phyloP scores from a whole-genome alignment of 1,284 basidiomycete genomes.

The Nidula niveotomentosa region DNA sequence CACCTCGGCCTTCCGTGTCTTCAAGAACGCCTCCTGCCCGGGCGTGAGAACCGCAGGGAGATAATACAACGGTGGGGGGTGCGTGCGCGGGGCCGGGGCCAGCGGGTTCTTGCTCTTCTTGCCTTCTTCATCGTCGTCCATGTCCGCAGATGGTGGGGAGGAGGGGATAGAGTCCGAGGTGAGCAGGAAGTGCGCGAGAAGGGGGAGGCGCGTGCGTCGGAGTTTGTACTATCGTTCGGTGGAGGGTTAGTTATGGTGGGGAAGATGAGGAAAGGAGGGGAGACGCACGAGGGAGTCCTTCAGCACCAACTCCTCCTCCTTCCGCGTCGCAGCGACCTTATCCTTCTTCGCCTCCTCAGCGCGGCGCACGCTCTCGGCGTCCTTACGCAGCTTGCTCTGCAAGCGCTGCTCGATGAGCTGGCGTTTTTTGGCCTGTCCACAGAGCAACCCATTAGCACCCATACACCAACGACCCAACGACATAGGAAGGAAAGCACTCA shows the following conservation, averaged over 20 bases:
- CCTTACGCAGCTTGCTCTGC: constrained; percentile 77
- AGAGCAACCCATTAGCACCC: constrained; percentile 3
- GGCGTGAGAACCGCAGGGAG: constrained; percentile 68
- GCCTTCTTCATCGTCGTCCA: constrained; percentile 20
- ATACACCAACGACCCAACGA: not conserved
- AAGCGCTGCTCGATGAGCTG: constrained; percentile 77
- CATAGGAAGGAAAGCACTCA: constrained; percentile 31
- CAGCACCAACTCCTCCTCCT: constrained; percentile 77
- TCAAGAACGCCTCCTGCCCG: constrained; percentile 69
- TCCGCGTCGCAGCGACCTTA: constrained; percentile 68
- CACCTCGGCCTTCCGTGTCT: constrained; percentile 62
- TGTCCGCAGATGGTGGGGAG: not conserved
- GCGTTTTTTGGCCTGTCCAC: constrained; percentile 69
- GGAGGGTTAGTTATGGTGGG: not conserved
- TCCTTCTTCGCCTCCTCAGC: constrained; percentile 83
- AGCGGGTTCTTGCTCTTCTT: constrained; percentile 39
- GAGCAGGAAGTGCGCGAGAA: constrained; percentile 73
- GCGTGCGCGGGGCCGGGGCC: constrained; percentile 53
- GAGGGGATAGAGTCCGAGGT: constrained; percentile 69
- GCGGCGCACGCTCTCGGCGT: constrained; percentile 78
- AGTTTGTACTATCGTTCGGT: constrained; percentile 56
- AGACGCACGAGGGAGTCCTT: constrained; percentile 73
- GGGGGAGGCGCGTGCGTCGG: constrained; percentile 62
- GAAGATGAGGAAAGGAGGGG: constrained; percentile 2
- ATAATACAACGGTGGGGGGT: constrained; percentile 77